phyloP scores from a whole-genome alignment of 2,329 filamentous ascomycete species.

The Hymenotorrendiella dingleyae region DNA sequence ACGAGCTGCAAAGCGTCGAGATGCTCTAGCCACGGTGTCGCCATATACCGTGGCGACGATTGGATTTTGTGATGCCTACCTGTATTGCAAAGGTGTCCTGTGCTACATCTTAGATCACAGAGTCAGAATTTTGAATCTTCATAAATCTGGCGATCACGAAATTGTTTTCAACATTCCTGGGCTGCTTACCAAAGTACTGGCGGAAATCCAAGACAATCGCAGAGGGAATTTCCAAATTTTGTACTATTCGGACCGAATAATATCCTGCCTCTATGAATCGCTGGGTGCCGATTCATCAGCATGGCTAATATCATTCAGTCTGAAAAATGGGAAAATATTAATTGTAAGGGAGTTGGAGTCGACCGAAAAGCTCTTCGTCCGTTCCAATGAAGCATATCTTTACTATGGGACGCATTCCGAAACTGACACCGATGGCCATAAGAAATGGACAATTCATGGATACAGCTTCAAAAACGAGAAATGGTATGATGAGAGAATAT shows the following conservation, averaged over 20 bases:
- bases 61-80: conserved; percentile 53
- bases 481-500: conserved; percentile 41
- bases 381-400: conserved; percentile 55
- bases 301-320: conserved; percentile 49
- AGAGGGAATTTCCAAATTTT: conserved; percentile 48
- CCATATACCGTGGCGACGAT: conserved; percentile 58
- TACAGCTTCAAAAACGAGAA: conserved; percentile 39
- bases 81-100: conserved; percentile 57
- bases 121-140: conserved; percentile 55
- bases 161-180: conserved; percentile 48
- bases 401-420: conserved; percentile 62
- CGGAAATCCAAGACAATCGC: conserved; percentile 30
- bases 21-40: conserved; percentile 52
- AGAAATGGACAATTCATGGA: conserved; percentile 57
- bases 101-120: conserved; percentile 52
- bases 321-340: conserved; percentile 36
- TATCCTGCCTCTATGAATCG: conserved; percentile 51
- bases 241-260: conserved; percentile 49
- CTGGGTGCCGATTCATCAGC: conserved; percentile 33
- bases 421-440: conserved; percentile 45
- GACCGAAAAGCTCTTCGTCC: conserved; percentile 56
- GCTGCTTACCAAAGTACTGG: conserved; percentile 34
- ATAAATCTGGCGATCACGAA: conserved; percentile 42
- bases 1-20: conserved; percentile 53
- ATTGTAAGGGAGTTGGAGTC: conserved; percentile 38